phyloP scores from a whole-genome alignment of 371 early-diverging fungal genomes.

The Thermomucor indicae-seudaticae region DNA sequence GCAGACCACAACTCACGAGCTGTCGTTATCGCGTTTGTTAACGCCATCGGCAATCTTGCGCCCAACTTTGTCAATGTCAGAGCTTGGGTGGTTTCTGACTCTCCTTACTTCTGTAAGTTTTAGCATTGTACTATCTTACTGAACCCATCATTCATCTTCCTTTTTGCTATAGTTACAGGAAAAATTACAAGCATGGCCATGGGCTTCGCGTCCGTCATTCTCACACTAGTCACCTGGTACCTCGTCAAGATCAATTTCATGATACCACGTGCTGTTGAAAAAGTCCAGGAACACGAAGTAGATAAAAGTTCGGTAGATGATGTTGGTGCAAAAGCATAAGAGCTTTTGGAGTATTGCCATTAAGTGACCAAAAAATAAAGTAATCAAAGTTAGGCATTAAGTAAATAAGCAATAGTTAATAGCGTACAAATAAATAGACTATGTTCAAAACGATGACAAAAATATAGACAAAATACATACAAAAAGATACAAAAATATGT shows the following conservation, averaged over 20 bases:
- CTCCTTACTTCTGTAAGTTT: slow-evolving; percentile 21
- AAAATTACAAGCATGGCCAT: neutral
- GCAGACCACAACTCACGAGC: slow-evolving; percentile 27
- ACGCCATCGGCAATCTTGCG: slow-evolving; percentile 31
- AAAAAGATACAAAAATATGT: too few relatives aligned
- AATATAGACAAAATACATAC: too few relatives aligned
- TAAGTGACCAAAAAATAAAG: too few relatives aligned
- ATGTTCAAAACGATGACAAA: too few relatives aligned
- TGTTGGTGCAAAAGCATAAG: neutral
- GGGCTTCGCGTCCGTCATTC: neutral
- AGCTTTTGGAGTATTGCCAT: too few relatives aligned
- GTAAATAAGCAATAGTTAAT: too few relatives aligned
- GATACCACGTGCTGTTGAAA: neutral
- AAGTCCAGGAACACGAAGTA: too few relatives aligned
- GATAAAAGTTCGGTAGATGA: neutral
- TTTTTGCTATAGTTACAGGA: neutral
- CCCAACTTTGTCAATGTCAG: slow-evolving; percentile 36
- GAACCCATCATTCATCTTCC: neutral
- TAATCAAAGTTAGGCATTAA: too few relatives aligned
- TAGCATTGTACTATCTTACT: neutral
- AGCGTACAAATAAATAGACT: too few relatives aligned
- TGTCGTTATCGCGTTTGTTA: slow-evolving; percentile 34
- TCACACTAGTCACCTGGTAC: neutral
- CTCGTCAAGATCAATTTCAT: neutral
- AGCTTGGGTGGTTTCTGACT: slow-evolving; percentile 23